phyloP scores from a whole-genome alignment of 1,139 yeast genomes.

The Debaryomyces sp. region DNA sequence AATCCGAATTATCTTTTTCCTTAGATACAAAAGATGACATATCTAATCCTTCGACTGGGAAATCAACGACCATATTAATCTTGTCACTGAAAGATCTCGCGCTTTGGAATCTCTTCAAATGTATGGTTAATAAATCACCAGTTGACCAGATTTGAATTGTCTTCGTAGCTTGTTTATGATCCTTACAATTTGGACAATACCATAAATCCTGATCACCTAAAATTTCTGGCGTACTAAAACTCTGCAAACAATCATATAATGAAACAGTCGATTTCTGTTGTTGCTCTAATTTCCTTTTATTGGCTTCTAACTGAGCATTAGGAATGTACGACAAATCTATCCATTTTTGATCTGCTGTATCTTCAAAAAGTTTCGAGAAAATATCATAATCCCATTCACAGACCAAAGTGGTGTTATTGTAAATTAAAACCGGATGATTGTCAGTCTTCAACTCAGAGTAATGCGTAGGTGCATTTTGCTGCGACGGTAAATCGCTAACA shows the following conservation, averaged over 20 bases:
- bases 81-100: constrained; percentile 87
- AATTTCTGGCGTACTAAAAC: constrained; percentile 82
- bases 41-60: constrained; percentile 85
- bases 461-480: neutral
- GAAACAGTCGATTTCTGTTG: constrained; percentile 56
- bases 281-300: constrained; percentile 39
- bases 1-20: constrained; percentile 35
- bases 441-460: constrained; percentile 7
- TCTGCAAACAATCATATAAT: constrained; percentile 71
- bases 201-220: constrained; percentile 89
- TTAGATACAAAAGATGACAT: constrained; percentile 57
- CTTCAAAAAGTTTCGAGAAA: constrained; percentile 53
- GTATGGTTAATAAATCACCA: constrained; percentile 89
- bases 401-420: constrained; percentile 53
- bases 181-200: constrained; percentile 91
- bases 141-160: constrained; percentile 89
- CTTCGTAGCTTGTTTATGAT: constrained; percentile 88
- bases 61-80: constrained; percentile 80
- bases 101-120: constrained; percentile 86
- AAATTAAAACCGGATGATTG: constrained; percentile 27
- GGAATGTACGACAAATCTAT: constrained; percentile 49
- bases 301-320: constrained; percentile 55
- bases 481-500: constrained; percentile 11
- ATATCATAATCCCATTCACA: constrained; percentile 69
- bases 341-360: constrained; percentile 55